Conservation (phyloP, 495 filamentous ascomycete genomes). For the Glonium stellatum region DNA sequence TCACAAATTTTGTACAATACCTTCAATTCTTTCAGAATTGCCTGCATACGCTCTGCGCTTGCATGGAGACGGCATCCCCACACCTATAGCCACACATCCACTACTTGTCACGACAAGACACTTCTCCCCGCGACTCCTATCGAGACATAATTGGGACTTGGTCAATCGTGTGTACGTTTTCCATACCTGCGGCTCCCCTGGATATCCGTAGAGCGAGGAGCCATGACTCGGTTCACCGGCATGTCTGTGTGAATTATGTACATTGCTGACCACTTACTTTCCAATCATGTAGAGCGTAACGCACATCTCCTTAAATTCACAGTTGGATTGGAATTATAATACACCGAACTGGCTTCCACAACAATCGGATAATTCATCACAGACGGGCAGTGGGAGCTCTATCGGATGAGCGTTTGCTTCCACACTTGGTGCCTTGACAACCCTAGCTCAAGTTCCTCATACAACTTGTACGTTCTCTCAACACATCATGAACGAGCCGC, state of each 20-base stretch:
- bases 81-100: background rate
- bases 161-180: background rate
- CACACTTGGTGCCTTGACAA: background rate
- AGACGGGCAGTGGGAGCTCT: conserved; percentile 2
- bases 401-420: conserved; percentile 5
- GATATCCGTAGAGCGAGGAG: background rate
- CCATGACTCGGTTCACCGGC: background rate
- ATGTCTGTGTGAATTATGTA: background rate
- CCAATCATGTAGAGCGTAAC: background rate
- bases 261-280: background rate
- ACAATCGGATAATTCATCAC: background rate
- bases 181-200: background rate
- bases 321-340: background rate
- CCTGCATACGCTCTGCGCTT: background rate
- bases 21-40: background rate
- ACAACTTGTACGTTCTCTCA: conserved; percentile 3
- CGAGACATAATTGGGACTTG: background rate
- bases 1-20: background rate
- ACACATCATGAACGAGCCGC: background rate
- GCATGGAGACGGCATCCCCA: background rate
- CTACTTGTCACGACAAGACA: background rate
- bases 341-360: background rate
- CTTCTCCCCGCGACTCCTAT: background rate
- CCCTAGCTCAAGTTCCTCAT: background rate
- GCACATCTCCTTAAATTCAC: conserved; percentile 3